These are phyloP conservation scores for Pseudocercospora ulei DNA, from an alignment of 2,329 filamentous ascomycete species.

Conservation along the genomic window DNA sequence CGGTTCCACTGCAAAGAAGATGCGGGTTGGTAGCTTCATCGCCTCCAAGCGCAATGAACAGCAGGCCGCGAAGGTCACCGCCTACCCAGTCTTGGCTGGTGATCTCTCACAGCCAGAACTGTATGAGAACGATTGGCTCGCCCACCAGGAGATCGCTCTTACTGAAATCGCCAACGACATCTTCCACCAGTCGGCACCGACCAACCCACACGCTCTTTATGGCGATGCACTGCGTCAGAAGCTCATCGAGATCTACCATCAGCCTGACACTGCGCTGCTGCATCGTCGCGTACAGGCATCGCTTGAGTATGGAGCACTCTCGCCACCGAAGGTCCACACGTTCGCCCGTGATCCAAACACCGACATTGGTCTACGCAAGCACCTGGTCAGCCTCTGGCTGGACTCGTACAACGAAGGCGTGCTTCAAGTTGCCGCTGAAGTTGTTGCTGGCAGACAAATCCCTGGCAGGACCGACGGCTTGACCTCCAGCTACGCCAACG, in stretches of 20 bases:
- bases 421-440: conserved; percentile 48
- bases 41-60: conserved; percentile 16
- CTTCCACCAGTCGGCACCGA: conserved; percentile 38
- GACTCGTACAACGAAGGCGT: conserved; percentile 47
- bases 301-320: conserved; percentile 49
- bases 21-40: conserved; percentile 16
- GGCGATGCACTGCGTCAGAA: conserved; percentile 16
- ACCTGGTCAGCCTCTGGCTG: conserved; percentile 50
- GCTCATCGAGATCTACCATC: conserved; percentile 48
- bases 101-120: conserved; percentile 49
- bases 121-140: conserved; percentile 55
- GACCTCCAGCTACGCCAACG: background rate
- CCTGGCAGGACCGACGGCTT: conserved; percentile 8
- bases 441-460: conserved; percentile 46
- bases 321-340: conserved; percentile 46
- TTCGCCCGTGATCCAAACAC: conserved; percentile 41
- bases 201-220: background rate
- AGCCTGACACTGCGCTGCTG: conserved; percentile 45
- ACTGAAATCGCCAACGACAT: conserved; percentile 52
- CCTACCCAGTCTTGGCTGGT: conserved; percentile 47
- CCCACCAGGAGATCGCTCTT: conserved; percentile 52
- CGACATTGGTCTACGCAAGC: conserved; percentile 50
- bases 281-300: conserved; percentile 49
- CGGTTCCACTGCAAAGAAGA: conserved; percentile 8
- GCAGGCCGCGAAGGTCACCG: conserved; percentile 20